Conservation (phyloP, 805 yeast genomes). For the Monosporozyma aerobia region DNA sequence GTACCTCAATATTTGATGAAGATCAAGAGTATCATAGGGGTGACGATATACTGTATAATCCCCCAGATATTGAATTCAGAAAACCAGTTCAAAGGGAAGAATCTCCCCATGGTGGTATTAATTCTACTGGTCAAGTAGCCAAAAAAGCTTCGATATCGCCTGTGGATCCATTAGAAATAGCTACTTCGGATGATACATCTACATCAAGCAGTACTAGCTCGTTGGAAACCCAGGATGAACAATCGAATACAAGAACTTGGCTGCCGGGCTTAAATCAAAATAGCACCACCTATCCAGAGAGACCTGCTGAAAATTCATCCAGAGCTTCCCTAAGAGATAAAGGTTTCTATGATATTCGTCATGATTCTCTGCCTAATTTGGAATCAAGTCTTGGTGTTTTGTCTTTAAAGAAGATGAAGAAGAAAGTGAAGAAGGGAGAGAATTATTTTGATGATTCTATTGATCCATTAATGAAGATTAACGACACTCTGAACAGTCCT, state of each 20-base stretch:
- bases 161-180: background rate
- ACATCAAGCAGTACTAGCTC: conserved; percentile 4
- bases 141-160: background rate
- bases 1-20: conserved; percentile 3
- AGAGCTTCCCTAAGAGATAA: background rate
- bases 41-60: background rate
- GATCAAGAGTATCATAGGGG: background rate
- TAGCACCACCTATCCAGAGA: background rate
- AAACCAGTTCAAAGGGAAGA: background rate
- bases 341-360: conserved; percentile 6
- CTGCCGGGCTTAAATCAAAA: background rate
- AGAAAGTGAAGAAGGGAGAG: conserved; percentile 18
- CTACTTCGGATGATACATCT: conserved; percentile 3
- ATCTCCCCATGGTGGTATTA: background rate
- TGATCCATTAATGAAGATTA: conserved; percentile 23
- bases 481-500: conserved; percentile 5
- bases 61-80: background rate
- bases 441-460: conserved; percentile 20
- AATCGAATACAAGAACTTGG: background rate
- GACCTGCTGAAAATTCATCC: background rate
- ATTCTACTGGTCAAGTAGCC: background rate
- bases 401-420: conserved; percentile 22
- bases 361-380: conserved; percentile 15
- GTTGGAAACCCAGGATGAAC: background rate
- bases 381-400: conserved; percentile 23